Conservation (phyloP, 768 basidiomycete species). For the Clitopilus hobsonii region DNA sequence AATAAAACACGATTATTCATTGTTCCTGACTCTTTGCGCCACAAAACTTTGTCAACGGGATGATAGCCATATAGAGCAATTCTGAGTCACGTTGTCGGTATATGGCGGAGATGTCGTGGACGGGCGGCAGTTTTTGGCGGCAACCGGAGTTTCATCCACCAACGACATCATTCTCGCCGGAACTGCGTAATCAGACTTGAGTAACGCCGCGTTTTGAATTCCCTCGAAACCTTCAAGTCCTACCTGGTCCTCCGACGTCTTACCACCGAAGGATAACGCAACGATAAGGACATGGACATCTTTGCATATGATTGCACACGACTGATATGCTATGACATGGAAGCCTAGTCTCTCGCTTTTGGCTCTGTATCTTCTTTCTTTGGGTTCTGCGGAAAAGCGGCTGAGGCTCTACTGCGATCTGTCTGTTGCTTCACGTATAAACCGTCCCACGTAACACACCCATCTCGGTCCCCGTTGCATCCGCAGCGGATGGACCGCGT, state of each 20-base stretch:
- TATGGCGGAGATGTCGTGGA: background rate
- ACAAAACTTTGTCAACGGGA: background rate
- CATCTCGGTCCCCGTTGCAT: background rate
- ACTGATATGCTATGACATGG: background rate
- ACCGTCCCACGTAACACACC: background rate
- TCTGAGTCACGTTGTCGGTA: background rate
- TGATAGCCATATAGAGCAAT: background rate
- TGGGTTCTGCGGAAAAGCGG: background rate
- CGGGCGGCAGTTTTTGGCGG: background rate
- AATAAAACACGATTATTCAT: too few species aligned
- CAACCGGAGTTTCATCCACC: background rate
- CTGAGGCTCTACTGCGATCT: background rate
- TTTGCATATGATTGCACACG: background rate
- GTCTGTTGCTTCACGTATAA: background rate
- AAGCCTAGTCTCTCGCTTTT: background rate
- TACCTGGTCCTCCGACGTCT: background rate
- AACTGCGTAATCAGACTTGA: background rate
- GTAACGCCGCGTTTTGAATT: background rate
- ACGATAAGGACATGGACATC: background rate
- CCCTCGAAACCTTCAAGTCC: background rate
- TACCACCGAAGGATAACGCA: background rate
- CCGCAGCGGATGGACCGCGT: conserved; percentile 14
- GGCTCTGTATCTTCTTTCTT: background rate
- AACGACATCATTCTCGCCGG: background rate
- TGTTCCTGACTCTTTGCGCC: too few species aligned